A percentile compares a stretch with the other conserved stretches of the same genome.
phyloP scores from a whole-genome alignment of 2,329 filamentous ascomycete species.

The Venturia aucupariae region DNA sequence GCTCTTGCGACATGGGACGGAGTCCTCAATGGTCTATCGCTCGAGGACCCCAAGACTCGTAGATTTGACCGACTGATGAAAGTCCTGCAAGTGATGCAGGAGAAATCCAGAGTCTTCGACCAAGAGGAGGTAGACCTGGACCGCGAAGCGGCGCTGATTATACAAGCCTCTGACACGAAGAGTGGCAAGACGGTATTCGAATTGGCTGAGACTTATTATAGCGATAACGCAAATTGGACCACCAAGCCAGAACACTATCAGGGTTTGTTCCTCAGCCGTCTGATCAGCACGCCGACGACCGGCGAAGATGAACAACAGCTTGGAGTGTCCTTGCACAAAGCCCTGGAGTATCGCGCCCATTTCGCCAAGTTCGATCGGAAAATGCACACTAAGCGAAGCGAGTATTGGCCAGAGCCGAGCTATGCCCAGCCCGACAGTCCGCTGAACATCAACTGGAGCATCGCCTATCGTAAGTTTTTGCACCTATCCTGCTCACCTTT shows the following conservation, averaged over 20 bases:
- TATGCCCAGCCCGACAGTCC: background rate
- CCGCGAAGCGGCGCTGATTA: background rate
- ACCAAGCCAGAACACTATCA: background rate
- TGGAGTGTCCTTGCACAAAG: background rate
- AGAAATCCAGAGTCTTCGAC: background rate
- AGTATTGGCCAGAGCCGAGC: background rate
- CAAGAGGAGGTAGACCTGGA: background rate
- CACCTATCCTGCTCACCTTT: background rate
- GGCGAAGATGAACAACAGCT: background rate
- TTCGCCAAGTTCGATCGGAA: background rate
- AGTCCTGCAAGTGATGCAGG: background rate
- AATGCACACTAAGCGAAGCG: background rate
- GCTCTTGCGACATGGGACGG: background rate
- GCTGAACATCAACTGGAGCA: background rate
- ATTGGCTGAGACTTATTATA: background rate
- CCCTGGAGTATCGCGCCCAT: background rate
- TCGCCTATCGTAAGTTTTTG: background rate
- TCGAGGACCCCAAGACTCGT: background rate
- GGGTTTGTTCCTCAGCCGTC: background rate
- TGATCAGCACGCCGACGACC: background rate
- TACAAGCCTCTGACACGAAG: background rate
- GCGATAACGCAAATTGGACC: background rate
- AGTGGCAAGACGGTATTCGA: background rate
- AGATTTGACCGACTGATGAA: background rate
- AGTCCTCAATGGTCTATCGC: background rate